Conservation (phyloP, 2,329 filamentous ascomycete genomes). For the Xylariaceae sp. region DNA sequence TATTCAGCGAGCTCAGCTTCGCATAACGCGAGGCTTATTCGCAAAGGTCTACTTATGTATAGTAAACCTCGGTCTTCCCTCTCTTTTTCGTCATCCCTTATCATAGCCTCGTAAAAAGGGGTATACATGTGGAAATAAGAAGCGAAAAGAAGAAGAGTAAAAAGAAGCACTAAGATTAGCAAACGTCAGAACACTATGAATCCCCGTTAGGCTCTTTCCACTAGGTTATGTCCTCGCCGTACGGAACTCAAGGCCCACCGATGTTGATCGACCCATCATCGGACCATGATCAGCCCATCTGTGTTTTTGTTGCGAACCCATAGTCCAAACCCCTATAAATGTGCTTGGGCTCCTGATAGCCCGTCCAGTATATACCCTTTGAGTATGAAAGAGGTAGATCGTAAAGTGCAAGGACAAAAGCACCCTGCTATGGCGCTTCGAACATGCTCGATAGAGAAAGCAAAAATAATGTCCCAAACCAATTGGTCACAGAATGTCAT, state of each 20-base stretch:
- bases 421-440: not conserved
- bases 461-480: too few species aligned
- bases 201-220: not conserved
- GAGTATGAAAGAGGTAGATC: not conserved
- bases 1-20: too few species aligned
- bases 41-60: too few species aligned
- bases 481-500: too few species aligned
- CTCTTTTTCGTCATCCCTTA: not conserved
- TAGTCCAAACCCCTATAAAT: not conserved
- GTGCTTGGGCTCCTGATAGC: not conserved
- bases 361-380: not conserved
- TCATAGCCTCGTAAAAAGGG: slow-evolving; percentile 11
- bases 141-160: not conserved
- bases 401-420: too few species aligned
- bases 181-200: too few species aligned
- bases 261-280: slow-evolving; percentile 16
- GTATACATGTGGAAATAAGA: slow-evolving; percentile 12
- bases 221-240: not conserved
- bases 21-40: too few species aligned
- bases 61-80: too few species aligned
- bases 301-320: not conserved
- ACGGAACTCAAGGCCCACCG: not conserved
- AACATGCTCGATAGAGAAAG: too few species aligned
- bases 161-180: too few species aligned
- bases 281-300: slow-evolving; percentile 17